Evolutionary conservation across 768 basidiomycete genomes (phyloP).

Genomic region (Podaxis carcinomalis): DNA sequence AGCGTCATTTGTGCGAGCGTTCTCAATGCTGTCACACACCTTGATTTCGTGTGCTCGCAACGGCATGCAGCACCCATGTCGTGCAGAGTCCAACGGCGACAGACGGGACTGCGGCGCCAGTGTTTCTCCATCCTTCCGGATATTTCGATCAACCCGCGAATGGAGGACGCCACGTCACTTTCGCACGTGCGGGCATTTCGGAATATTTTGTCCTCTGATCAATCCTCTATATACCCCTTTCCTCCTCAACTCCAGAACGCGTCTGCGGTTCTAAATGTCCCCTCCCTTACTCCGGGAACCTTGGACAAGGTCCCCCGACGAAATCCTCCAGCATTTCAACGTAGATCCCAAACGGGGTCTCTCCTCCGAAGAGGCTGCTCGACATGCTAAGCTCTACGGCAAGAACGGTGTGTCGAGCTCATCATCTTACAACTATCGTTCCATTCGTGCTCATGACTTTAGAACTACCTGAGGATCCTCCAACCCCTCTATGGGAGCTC

Average conservation of each 20-base stretch:
- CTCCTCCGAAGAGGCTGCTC: slow-evolving; percentile 57
- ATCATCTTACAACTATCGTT: not conserved
- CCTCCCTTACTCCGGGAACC: slow-evolving; percentile 41
- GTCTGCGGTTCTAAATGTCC: slow-evolving; percentile 16
- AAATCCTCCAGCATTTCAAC: slow-evolving; percentile 68
- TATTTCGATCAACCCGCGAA: slow-evolving; percentile 10
- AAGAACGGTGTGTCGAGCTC: slow-evolving; percentile 61
- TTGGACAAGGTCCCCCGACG: slow-evolving; percentile 70
- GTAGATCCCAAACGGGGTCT: slow-evolving; percentile 66
- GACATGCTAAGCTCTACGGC: slow-evolving; percentile 78
- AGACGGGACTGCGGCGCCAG: not conserved
- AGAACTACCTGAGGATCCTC: slow-evolving; percentile 92
- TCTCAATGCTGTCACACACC: no score
- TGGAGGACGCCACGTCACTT: slow-evolving; percentile 36
- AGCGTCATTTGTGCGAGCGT: slow-evolving; percentile 18
- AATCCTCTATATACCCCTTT: slow-evolving; percentile 4
- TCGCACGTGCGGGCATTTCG: slow-evolving; percentile 27
- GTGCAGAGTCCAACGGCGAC: not conserved
- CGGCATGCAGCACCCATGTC: not conserved
- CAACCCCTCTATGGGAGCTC: slow-evolving; percentile 90
- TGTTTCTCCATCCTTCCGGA: not conserved
- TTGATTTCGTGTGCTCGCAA: no score
- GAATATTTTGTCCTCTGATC: slow-evolving; percentile 13
- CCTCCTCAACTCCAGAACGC: slow-evolving; percentile 9
- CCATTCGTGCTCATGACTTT: slow-evolving; percentile 11